A percentile compares a stretch with the other conserved stretches of the same genome.
Evolutionary conservation across 805 yeast genomes (phyloP).

Genomic region (Hanseniaspora vineae): DNA sequence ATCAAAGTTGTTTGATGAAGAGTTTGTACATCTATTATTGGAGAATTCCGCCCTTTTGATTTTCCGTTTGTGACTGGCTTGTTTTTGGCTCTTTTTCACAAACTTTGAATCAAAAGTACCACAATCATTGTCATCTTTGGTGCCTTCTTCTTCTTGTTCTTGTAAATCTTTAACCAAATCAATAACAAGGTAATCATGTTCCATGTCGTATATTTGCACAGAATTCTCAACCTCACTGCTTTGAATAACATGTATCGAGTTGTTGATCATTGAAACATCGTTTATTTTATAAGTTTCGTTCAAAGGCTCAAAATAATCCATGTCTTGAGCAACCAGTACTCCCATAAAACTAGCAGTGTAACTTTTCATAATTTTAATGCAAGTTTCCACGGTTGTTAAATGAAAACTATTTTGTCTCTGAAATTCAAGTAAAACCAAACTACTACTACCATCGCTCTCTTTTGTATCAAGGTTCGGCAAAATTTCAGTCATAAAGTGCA

Average conservation of each 20-base stretch:
- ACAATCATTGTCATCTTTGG: background rate
- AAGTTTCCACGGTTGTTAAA: background rate
- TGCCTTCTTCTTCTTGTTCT: background rate
- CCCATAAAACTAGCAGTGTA: background rate
- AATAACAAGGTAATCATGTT: background rate
- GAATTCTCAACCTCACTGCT: background rate
- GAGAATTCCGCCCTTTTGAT: background rate
- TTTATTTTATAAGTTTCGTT: background rate
- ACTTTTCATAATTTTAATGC: background rate
- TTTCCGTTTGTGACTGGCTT: background rate
- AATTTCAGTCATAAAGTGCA: background rate
- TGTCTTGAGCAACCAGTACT: background rate
- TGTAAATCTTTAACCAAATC: background rate
- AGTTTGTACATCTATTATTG: background rate
- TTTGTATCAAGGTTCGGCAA: background rate
- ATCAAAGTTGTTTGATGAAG: background rate
- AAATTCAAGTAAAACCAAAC: background rate
- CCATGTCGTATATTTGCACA: background rate
- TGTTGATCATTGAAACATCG: background rate
- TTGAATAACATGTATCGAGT: background rate
- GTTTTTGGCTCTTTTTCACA: background rate
- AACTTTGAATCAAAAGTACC: too few relatives aligned
- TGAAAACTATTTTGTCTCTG: background rate
- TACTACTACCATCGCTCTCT: background rate
- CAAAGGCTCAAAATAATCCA: background rate